Evolutionary conservation across 441 rosid genomes (phyloP), one percentile per base, ranked within the genome.

Genomic region (Biscutella laevigata): DNA sequence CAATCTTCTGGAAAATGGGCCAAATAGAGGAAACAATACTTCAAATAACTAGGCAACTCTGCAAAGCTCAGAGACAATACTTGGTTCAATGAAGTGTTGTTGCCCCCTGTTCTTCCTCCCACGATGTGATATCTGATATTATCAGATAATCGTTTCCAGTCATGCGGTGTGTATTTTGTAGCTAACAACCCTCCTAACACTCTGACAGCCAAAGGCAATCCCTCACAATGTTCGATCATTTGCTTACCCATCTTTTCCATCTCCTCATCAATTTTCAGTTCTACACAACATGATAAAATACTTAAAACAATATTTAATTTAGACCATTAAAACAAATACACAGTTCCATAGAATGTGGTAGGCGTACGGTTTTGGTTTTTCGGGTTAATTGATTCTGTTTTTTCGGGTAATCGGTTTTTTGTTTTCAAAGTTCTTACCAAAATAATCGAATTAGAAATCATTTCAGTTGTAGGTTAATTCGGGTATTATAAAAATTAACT

Each of bases 21-120:
- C 1, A 74, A 29, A 32, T 70, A 60, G 43, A 70, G 62, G 43
- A 67, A 74, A 32, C 71, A 66, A 0, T 64, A 58, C 39, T 50
- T 69, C 33, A 73, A 32, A 39, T 63, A 25, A 2, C 26, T 15
- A 2, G 71, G 72, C 35, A 74, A 6, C 36, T 56, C 73, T 38
- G 54, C 56, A 21, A 28, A 54, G 28, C 68, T 62, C 6, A 54
- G 1, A 39, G 5, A 25, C 13, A 64, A 3, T 5, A 64, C 40
- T 4, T 46, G 43, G 8, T 14, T 15, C 0, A 55, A 44, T 0
- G 53, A 48, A 48, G 3, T 33, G 7, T 1, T 2, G 4, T 2
- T 4, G 39, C 11, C 4, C 0, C 24, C 20, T 1, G 20, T 56
- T 26, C 5, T 40, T 0, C 53, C 47, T 41, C 57, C 49, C 0